Conservation (phyloP, 768 basidiomycete species). For the Cantharellus anzutake region DNA sequence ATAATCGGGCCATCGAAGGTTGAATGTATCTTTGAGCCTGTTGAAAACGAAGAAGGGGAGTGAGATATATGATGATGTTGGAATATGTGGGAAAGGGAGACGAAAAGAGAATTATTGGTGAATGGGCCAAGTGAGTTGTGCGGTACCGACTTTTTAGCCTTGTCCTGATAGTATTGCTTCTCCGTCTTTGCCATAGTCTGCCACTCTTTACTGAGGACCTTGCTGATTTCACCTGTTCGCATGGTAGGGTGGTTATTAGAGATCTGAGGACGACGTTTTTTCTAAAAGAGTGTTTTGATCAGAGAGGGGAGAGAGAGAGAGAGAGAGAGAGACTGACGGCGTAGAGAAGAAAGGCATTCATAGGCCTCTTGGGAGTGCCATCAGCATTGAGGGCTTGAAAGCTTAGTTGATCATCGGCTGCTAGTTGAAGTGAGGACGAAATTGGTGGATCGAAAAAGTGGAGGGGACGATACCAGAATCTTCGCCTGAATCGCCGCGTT, state of each 20-base stretch:
- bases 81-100: background rate
- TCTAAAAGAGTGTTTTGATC: background rate
- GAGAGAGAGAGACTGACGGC: conserved; percentile 19
- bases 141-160: conserved; percentile 37
- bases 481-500: background rate
- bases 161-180: conserved; percentile 76
- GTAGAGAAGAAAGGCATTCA: conserved; percentile 93
- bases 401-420: background rate
- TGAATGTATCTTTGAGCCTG: conserved; percentile 62
- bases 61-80: background rate
- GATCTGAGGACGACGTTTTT: conserved; percentile 58
- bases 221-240: conserved; percentile 81
- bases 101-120: background rate
- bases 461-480: background rate
- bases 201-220: conserved; percentile 77
- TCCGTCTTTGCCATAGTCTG: conserved; percentile 58
- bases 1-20: conserved; percentile 73
- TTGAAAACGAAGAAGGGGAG: background rate
- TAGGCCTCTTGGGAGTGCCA: conserved; percentile 75
- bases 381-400: conserved; percentile 63
- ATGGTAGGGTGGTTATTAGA: conserved; percentile 74
- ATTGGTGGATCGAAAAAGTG: background rate
- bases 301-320: background rate
- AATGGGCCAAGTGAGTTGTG: background rate
- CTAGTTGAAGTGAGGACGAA: background rate